Evolutionary conservation across 768 basidiomycete species (phyloP).

Genomic region (Suillus subluteus): DNA sequence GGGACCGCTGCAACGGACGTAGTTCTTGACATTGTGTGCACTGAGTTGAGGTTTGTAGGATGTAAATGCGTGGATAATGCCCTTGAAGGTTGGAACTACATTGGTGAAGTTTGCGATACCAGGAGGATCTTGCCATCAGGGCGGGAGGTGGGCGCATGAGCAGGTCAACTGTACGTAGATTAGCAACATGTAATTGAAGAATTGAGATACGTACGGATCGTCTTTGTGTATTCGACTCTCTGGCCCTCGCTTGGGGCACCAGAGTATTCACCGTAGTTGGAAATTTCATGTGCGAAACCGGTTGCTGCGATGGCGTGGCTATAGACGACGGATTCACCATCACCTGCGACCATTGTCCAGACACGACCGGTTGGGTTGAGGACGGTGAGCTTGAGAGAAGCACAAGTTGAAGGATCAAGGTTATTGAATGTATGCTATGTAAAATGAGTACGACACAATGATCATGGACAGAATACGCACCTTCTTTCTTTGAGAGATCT

Average conservation of each 20-base stretch:
- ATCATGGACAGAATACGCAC: not conserved
- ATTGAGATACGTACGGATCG: constrained; percentile 67
- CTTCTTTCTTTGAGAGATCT: constrained; percentile 95
- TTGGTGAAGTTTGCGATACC: constrained; percentile 99
- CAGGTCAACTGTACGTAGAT: constrained; percentile 68
- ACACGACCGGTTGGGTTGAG: constrained; percentile 93
- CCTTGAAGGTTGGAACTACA: constrained; percentile 97
- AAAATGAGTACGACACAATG: not conserved
- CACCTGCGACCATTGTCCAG: constrained; percentile 99
- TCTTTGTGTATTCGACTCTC: constrained; percentile 99
- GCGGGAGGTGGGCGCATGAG: constrained; percentile 86
- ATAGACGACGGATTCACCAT: too few relatives aligned
- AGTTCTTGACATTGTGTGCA: constrained; percentile 81
- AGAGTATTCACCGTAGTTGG: constrained; percentile 99
- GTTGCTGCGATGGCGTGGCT: constrained; percentile 88
- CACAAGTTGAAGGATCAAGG: constrained; percentile 95
- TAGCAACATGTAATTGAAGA: constrained; percentile 13
- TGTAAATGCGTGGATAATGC: constrained; percentile 96
- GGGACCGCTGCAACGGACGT: constrained; percentile 96
- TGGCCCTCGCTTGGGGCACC: constrained; percentile 97
- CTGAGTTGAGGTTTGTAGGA: constrained; percentile 89
- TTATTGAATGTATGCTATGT: constrained; percentile 91
- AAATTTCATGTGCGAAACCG: constrained; percentile 95
- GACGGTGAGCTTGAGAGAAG: constrained; percentile 97
- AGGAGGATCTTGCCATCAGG: constrained; percentile 94